Base-by-base conservation (phyloP, 495 filamentous ascomycete species). In the Amorphotheca resinae region DNA sequence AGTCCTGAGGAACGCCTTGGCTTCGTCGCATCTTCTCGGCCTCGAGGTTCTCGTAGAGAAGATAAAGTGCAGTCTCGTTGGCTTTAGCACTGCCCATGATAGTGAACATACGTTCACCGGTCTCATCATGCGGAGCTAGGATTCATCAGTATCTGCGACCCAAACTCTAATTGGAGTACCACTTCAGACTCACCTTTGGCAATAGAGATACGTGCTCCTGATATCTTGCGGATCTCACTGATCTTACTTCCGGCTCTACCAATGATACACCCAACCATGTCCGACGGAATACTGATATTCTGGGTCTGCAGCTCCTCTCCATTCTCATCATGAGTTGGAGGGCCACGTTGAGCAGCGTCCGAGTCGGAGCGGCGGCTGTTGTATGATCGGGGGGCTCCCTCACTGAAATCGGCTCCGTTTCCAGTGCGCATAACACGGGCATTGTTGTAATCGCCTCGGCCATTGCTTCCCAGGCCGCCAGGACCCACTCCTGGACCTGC, bases 211-310 rank as follows among this genome's bases (percentile, higher is more conserved):
- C 87, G 81, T 42, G 91, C 91, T 42, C 89, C 89, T 49, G 91
- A 98, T 43, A 77, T 87, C 65, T 93, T 87, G 55, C 91, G 80
- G 53, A 98, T 98, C 64, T 98, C 91, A 57, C 84, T 93, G 57
- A 98, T 98, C 74, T 96, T 98, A 68, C 72, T 84, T 42, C 91
- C 91, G 33, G 67, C 84, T 42, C 87, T 80, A 45, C 91, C 91
- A 60, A 98, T 98, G 66, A 98, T 98, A 67, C 91, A 98, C 42
- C 91, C 91, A 64, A 98, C 91, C 91, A 98, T 98, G 65, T 98
- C 91, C 17, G 91, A 82, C 22, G 91, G 91, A 55, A 98, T 98
- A 65, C 87, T 94, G 68, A 98, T 98, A 64, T 96, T 96, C 56
- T 98, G 93, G 4, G 91, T 98, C 64, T 95, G 91, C 38, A 95